phyloP scores from a whole-genome alignment of 75 land plant genomes.

The Cupressus sempervirens region DNA sequence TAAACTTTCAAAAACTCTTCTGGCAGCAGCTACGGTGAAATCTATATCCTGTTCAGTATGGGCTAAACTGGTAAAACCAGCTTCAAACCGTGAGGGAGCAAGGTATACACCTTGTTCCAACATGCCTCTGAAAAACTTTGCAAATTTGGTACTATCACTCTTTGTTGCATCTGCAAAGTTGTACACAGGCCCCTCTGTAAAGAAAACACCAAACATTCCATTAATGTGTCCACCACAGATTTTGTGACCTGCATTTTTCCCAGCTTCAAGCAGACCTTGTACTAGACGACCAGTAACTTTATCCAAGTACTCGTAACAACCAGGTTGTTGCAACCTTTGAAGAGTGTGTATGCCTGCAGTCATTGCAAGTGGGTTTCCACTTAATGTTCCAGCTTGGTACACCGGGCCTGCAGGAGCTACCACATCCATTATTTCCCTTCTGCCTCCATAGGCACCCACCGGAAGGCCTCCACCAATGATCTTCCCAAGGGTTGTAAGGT shows the following conservation, averaged over 20 bases:
- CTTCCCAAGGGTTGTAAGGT: constrained; percentile 90
- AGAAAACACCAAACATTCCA: constrained; percentile 99
- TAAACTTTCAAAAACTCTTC: constrained; percentile 45
- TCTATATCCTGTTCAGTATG: constrained; percentile 80
- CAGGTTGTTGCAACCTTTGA: constrained; percentile 58
- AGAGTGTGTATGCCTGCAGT: constrained; percentile 96
- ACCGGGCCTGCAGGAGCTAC: constrained; percentile 99
- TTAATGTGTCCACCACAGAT: constrained; percentile 80
- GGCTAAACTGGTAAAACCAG: constrained; percentile 94
- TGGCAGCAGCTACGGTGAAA: constrained; percentile 81
- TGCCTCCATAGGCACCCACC: constrained; percentile 97
- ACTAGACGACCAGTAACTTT: constrained; percentile 68
- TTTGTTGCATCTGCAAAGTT: constrained; percentile 93
- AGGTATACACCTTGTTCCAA: constrained; percentile 90
- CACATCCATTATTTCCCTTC: constrained; percentile 93
- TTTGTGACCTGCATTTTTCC: constrained; percentile 76
- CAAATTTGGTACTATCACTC: constrained; percentile 94
- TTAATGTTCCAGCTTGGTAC: constrained; percentile 98
- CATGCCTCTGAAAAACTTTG: constrained; percentile 88
- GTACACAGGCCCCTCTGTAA: constrained; percentile 80
- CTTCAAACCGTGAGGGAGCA: constrained; percentile 97
- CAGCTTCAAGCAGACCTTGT: constrained; percentile 70
- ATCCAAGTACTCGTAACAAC: constrained; percentile 78
- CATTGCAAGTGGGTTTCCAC: constrained; percentile 99
- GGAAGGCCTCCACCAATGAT: constrained; percentile 97